phyloP scores from a whole-genome alignment of 139 green algal species.

The Chlorella sp. region DNA sequence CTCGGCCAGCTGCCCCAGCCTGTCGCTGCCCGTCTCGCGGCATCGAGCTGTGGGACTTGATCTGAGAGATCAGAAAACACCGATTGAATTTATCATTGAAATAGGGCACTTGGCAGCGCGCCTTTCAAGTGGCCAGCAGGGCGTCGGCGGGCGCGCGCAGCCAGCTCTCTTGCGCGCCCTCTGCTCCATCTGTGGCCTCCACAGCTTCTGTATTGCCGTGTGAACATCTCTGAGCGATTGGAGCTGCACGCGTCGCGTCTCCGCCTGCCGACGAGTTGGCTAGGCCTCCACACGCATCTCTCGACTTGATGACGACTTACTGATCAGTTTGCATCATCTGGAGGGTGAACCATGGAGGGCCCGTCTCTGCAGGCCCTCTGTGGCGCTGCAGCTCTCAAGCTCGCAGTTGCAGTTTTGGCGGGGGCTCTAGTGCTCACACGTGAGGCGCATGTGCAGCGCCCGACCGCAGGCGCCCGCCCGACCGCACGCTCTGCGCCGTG shows the following conservation, averaged over 20 bases:
- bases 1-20: too few species aligned
- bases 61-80: too few species aligned
- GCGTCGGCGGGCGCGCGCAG: neutral
- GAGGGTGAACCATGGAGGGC: neutral
- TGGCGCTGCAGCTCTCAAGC: too few species aligned
- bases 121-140: neutral
- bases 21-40: too few species aligned
- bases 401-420: neutral
- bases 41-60: too few species aligned
- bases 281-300: neutral
- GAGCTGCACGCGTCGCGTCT: neutral
- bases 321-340: too few species aligned
- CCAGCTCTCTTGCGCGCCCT: neutral
- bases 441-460: constrained; percentile 13
- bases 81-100: too few species aligned
- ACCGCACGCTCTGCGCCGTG: neutral
- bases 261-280: neutral
- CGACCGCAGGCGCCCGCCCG: too few species aligned
- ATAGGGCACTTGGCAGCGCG: neutral
- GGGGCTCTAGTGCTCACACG: constrained; percentile 42
- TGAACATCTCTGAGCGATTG: neutral
- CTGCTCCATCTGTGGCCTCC: neutral
- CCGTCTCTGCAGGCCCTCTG: neutral
- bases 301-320: neutral
- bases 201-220: neutral